Evolutionary conservation across 2,329 filamentous ascomycete species (phyloP), one percentile per base, ranked within the genome.

Genomic region (Cladosporium sphaerospermum): DNA sequence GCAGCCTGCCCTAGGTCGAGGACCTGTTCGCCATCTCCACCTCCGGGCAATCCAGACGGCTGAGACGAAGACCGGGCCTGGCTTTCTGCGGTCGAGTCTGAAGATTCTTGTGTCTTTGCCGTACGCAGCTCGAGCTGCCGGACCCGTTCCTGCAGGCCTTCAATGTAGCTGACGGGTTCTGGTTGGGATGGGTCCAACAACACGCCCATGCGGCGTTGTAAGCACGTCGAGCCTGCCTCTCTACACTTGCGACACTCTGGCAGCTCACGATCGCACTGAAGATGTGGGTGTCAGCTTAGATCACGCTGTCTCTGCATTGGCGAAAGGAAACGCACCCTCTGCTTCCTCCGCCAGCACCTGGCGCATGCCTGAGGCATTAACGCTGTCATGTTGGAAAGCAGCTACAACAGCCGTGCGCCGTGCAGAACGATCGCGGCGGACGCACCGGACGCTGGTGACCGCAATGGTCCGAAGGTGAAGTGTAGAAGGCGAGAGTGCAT

Each of bases 301-400:
- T 7, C 39, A 23, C n/a, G 11, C 11, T 7, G 10, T 9, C 39
- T 41, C 28, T n/a, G 19, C n/a, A 23, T 9, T 11, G 18, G 4
- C 34, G 16, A 18, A 18, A 18, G 16, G 16, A 13, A 23, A 8
- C 45, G 8, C 28, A 37, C 45, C 34, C 45, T 48, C 19, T 32
- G 19, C 23, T 48, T 48, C 28, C 45, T 40, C 16, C 45, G 34
- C 45, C 19, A 40, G 28, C 19, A 40, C 18, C 33, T 14, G 18
- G 45, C 13, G 19, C 34, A 48, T 48, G 45, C 45, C 34, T 48
- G 45, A 48, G 45, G 34, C 45, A 48, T 48, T 31, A 48, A 23
- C 14, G 9, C 11, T 48, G 45, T 23, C 45, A 41, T 47, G 16
- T 18, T 18, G 16, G 16, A 18, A 18, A 18, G 16, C 16, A 18